Evolutionary conservation across 306 rosid species (phyloP).

Genomic region (Rosa rugosa): DNA sequence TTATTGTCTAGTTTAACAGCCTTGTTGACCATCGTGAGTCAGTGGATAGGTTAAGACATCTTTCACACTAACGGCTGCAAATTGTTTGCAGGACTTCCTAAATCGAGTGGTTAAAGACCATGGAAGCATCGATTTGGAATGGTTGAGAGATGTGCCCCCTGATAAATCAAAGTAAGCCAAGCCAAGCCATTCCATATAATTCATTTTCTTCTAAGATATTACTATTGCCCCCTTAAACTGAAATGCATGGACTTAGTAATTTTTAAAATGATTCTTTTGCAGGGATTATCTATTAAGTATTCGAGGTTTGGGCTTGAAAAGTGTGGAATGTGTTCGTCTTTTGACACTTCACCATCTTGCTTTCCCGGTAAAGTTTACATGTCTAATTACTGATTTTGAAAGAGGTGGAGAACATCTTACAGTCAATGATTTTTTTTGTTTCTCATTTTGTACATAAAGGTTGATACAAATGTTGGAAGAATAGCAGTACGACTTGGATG

Average conservation of each 20-base stretch:
- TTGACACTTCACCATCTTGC: slow-evolving; percentile 92
- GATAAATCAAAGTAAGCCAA: slow-evolving; percentile 70
- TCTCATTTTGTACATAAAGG: slow-evolving; percentile 46
- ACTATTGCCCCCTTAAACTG: slow-evolving; percentile 14
- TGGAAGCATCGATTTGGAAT: slow-evolving; percentile 86
- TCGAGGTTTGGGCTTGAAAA: slow-evolving; percentile 85
- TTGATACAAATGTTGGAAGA: slow-evolving; percentile 98
- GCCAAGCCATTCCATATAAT: slow-evolving; percentile 26
- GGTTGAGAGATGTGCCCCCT: slow-evolving; percentile 92
- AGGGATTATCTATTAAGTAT: slow-evolving; percentile 86
- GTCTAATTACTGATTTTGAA: slow-evolving; percentile 15
- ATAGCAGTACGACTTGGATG: slow-evolving; percentile 98
- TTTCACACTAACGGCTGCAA: not conserved
- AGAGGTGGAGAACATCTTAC: slow-evolving; percentile 22
- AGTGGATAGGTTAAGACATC: not conserved
- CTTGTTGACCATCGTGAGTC: not conserved
- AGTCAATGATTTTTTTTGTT: slow-evolving; percentile 28
- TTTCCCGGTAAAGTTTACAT: slow-evolving; percentile 75
- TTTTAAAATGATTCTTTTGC: slow-evolving; percentile 28
- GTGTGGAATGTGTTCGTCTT: slow-evolving; percentile 95
- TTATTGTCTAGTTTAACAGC: not conserved
- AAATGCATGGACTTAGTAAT: slow-evolving; percentile 1
- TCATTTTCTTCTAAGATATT: slow-evolving; percentile 17
- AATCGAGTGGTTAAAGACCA: slow-evolving; percentile 78
- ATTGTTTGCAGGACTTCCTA: slow-evolving; percentile 69